Base-by-base conservation (phyloP, 306 rosid species). In the Cucumis hystrix region DNA sequence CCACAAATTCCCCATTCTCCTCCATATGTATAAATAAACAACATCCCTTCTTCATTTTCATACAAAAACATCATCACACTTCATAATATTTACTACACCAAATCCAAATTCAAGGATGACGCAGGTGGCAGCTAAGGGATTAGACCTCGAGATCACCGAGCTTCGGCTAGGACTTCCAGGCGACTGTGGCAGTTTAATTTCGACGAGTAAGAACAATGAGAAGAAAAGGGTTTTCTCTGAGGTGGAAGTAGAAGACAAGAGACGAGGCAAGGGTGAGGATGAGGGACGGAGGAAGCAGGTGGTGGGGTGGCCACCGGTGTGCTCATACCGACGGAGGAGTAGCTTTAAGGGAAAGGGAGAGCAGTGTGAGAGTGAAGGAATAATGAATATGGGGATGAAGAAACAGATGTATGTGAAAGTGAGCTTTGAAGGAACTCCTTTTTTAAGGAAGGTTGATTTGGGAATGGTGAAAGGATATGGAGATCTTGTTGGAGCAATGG, bases 221-320 rank as follows among this genome's bases (percentile, higher is more conserved):
- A 91, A 84, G 86, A 94, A 94, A 79, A 87, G 98, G 82, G 79
- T 40, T 25, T 94, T 90, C 63, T 85, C 95, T 3, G 91, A 94
- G 83, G 86, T 93, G 58, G 85, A 69, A 1, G 82, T 77, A 0
- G 80, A 80, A 25, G 60, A 77, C 7, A 70, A 68, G 68, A 71
- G 28, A 23, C 13, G 11, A 0, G 58, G 57, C 8, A 69, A 61
- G 0, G 81, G 84, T 37, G 75, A 40, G 78, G 83, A 81, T 63
- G 16, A 56, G 1, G 58, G 75, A 57, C 39, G 40, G 20, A 82
- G 85, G 76, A 91, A 63, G 45, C 85, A 86, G 56, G 91, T 81
- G 6, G 95, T 90, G 67, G 98, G 98, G 79, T 94, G 98, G 98
- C 98, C 97, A 57, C 98, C 98, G 23, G 90, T 94, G 83, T 91